These are phyloP conservation scores for Trichomonascaceae sp. DNA, from an alignment of 1,139 yeast species.

Conservation along the genomic window DNA sequence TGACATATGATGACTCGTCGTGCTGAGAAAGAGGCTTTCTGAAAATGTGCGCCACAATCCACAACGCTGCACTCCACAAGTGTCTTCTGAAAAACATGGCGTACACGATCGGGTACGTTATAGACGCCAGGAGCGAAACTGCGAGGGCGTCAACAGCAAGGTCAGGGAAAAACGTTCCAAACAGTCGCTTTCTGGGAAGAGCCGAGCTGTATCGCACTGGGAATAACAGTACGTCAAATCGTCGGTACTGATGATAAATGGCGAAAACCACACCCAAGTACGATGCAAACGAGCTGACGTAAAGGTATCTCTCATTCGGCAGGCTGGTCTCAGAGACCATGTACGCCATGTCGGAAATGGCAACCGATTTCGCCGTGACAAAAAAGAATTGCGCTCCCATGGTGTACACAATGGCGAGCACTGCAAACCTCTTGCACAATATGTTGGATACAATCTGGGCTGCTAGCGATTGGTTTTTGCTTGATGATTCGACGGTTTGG, in stretches of 20 bases:
- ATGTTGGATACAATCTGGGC: constrained; percentile 12
- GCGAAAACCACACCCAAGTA: constrained; percentile 37
- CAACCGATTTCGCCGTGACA: constrained; percentile 26
- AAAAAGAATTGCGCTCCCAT: constrained; percentile 29
- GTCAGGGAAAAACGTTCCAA: constrained; percentile 24
- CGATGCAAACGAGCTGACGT: constrained; percentile 33
- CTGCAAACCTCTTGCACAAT: constrained; percentile 33
- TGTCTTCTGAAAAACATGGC: constrained; percentile 30
- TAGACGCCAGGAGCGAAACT: constrained; percentile 23
- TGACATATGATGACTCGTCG: constrained; percentile 21
- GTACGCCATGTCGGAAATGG: constrained; percentile 16
- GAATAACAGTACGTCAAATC: constrained; percentile 48
- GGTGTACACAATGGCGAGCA: constrained; percentile 30
- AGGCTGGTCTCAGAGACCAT: constrained; percentile 36
- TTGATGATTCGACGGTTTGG: no score
- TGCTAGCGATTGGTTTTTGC: constrained; percentile 10
- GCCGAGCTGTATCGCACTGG: constrained; percentile 16
- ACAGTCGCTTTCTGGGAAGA: constrained; percentile 1
- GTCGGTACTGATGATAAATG: constrained; percentile 40
- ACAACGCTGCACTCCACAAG: constrained; percentile 32
- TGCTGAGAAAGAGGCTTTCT: constrained; percentile 23
- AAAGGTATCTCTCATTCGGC: constrained; percentile 51
- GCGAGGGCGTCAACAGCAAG: constrained; percentile 28
- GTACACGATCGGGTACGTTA: constrained; percentile 37
- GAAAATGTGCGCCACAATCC: constrained; percentile 19